Base-by-base conservation (phyloP, 2,329 filamentous ascomycete genomes). In the Aspergillus sp. region DNA sequence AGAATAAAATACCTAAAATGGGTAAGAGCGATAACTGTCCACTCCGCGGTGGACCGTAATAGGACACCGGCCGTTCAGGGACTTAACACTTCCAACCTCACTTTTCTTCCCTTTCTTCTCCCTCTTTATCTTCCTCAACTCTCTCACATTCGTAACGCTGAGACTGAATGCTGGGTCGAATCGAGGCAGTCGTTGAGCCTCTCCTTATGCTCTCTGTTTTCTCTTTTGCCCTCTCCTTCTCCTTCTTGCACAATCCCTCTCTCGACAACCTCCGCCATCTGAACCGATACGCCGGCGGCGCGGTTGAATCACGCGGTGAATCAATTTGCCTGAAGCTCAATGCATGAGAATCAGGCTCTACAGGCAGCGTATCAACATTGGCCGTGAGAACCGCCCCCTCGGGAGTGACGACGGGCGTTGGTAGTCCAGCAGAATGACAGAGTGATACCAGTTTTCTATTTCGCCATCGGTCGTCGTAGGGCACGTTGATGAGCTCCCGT, bases 401-500 rank as follows among this genome's bases (percentile, higher is more conserved):
- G 3, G 56, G 31, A 1, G 71, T 74, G 4, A 74, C 30, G 19
- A 75, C 54, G 46, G 31, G 61, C 45, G 6, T 56, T 9, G 47
- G 49, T 17, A 15, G 38, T 22, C 8, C 11, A 19, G 17, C 28
- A 13, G 5, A 11, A 22, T 1, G 43, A 8, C 8, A 23, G 5
- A 50, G 31, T 22, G 49, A 30, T 7, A n/a, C 47, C 17, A 34
- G 41, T 15, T 62, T 60, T 25, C 55, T 41, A 13, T 53, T 57
- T 6, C 34, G 56, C 30, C 49, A 55, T 7, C 68, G 64, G 51
- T 68, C 61, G 4, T 57, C 38, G 0, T 57, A 47, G 0, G 71
- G 68, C 2, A 69, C 23, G 23, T 75, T 76, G 49, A 76, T 74
- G 1, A 74, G 61, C 54, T 74, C 73, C 23, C 71, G 66, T n/a